Base-by-base conservation (phyloP, 352 stramenopile species). In the Saprolegnia parasitica region DNA sequence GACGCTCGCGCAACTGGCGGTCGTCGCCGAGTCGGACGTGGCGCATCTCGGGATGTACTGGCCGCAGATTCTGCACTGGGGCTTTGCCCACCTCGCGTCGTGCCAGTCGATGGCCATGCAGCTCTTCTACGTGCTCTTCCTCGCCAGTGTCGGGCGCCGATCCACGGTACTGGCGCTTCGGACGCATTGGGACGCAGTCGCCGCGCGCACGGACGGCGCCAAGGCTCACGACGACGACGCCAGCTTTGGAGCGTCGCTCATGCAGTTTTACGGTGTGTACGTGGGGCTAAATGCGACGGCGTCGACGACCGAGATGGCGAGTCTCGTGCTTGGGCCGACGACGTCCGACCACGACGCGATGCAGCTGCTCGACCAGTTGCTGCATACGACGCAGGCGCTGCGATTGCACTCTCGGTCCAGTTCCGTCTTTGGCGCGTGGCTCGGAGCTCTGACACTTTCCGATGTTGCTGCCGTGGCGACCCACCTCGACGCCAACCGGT, bases 31-130 rank as follows among this genome's bases (percentile, higher is more conserved):
- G 50, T 78, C 77, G 20, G 81, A 76, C 37, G 55, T 81, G 26
- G 78, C 84, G 42, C 81, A 77, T n/a, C 75, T 89, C 45, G 80
- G 84, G 54, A 86, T 89, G 54, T 88, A 86, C 62, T 89, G 81
- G 81, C 80, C 81, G 10, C 81, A 89, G 66, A 80, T 88, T 37
- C 73, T 89, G 23, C 80, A 88, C 32, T 89, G 80, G 80, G 81
- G 81, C 9, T 84, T 88, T 56, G 65, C 83, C 0, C 74, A 86
- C 40, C 50, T 85, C 0, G 52, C 0, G 73, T 83, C 29, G 78
- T 78, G 1, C 79, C 81, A 29, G 75, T 78, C 9, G 86, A 74
- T 78, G 6, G 87, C 79, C 62, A 79, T 85, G 9, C 80, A 83
- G 56, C 77, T 79, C 13, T 86, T 87, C 55, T 89, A 88, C 29